A percentile compares a stretch with the other conserved stretches of the same genome.
Evolutionary conservation across 1,139 yeast genomes (phyloP).

Genomic region (Suhomyces bribrorum): DNA sequence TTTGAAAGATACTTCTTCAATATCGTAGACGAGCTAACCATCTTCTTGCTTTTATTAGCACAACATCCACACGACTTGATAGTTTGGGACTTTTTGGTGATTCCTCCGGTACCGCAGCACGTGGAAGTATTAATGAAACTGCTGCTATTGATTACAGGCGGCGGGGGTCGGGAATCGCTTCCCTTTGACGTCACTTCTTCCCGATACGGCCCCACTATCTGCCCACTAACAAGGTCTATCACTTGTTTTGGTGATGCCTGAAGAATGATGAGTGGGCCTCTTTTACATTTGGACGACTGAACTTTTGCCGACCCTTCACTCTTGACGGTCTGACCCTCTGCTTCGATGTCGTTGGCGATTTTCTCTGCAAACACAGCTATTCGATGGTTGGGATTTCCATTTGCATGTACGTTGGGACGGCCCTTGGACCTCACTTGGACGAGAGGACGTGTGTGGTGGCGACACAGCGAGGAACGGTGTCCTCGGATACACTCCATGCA

Average conservation of each 20-base stretch:
- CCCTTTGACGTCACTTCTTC: conserved; percentile 17
- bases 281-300: conserved; percentile 15
- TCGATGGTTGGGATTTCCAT: conserved; percentile 51
- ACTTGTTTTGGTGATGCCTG: conserved; percentile 53
- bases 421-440: conserved; percentile 89
- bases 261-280: conserved; percentile 42
- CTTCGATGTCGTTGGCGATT: conserved; percentile 22
- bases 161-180: conserved; percentile 18
- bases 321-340: not conserved
- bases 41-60: conserved; percentile 15
- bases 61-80: conserved; percentile 34
- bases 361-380: conserved; percentile 61
- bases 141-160: conserved; percentile 32
- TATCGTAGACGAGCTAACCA: conserved; percentile 38
- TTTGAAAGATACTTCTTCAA: conserved; percentile 37
- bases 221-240: conserved; percentile 49
- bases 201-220: conserved; percentile 44
- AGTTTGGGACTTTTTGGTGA: conserved; percentile 17
- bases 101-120: conserved; percentile 32
- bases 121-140: conserved; percentile 39
- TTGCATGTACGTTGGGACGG: conserved; percentile 60
- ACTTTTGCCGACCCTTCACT: not conserved
- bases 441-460: conserved; percentile 75
- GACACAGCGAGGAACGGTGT: conserved; percentile 85
- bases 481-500: conserved; percentile 91